phyloP scores from a whole-genome alignment of 2,329 filamentous ascomycete species.

The Pseudogymnoascus pannorum region DNA sequence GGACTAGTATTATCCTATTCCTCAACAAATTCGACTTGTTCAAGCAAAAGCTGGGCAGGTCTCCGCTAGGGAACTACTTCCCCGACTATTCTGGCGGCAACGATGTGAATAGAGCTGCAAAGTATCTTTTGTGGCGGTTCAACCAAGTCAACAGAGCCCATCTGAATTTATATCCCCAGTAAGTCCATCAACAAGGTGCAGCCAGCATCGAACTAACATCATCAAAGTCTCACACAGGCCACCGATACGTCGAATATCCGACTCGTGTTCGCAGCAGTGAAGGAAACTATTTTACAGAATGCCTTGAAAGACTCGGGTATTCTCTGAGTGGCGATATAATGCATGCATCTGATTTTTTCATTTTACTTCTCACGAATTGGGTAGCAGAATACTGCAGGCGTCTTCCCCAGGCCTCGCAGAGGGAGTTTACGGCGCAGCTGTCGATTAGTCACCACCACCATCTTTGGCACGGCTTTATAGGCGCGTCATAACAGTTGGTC shows the following conservation, averaged over 20 bases:
- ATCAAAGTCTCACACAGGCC: constrained; percentile 80
- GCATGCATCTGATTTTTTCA: constrained; percentile 2
- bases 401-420: background rate
- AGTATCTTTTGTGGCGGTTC: constrained; percentile 96
- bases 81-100: constrained; percentile 96
- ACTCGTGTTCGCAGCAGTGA: constrained; percentile 94
- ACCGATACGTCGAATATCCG: constrained; percentile 98
- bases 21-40: constrained; percentile 99
- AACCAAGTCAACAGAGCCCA: constrained; percentile 97
- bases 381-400: background rate
- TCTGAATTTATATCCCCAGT: constrained; percentile 96
- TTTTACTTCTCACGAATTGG: background rate
- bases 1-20: constrained; percentile 97
- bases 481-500: constrained; percentile 2
- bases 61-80: constrained; percentile 89
- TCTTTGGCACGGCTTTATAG: constrained; percentile 4
- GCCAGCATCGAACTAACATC: background rate
- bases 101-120: constrained; percentile 95
- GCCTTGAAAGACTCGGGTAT: constrained; percentile 97
- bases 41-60: constrained; percentile 85
- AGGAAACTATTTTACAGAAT: constrained; percentile 98
- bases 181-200: constrained; percentile 38
- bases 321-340: constrained; percentile 46
- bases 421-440: constrained; percentile 7
- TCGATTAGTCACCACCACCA: background rate